These are phyloP conservation scores for Hymenoscyphus linearis DNA, from an alignment of 2,329 filamentous ascomycete species.

Conservation along the genomic window DNA sequence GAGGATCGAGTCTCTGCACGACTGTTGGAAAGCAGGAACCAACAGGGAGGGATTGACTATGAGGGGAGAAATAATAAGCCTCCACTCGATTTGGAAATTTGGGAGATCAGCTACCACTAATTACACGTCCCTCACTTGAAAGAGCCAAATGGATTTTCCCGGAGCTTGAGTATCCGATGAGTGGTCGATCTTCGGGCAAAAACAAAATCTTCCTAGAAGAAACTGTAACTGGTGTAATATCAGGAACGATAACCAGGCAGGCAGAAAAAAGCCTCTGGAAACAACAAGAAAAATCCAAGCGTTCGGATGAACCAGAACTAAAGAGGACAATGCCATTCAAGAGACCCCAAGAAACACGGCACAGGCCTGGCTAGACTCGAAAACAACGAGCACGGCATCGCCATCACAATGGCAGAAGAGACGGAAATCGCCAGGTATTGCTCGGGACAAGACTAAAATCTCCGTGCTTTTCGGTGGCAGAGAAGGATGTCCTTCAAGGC, in stretches of 20 bases:
- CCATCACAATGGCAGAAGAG: not conserved
- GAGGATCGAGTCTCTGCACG: not conserved
- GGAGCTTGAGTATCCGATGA: not conserved
- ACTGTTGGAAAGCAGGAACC: not conserved
- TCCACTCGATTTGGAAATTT: not conserved
- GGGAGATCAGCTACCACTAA: not conserved
- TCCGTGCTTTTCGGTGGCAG: not conserved
- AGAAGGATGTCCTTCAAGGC: not conserved
- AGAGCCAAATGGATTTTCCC: not conserved
- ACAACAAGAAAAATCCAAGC: not conserved
- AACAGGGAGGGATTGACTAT: not conserved
- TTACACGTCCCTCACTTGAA: not conserved
- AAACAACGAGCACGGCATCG: not conserved
- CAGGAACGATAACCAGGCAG: not conserved
- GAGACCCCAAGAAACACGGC: not conserved
- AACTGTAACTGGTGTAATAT: not conserved
- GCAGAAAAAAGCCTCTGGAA: not conserved
- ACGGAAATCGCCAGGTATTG: not conserved
- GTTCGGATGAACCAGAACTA: not conserved
- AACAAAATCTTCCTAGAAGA: not conserved
- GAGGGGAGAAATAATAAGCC: not conserved
- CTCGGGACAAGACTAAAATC: not conserved
- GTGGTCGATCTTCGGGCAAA: not conserved
- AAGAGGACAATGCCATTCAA: not conserved
- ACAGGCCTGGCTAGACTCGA: not conserved